Evolutionary conservation across 345 rosid species (phyloP).

Genomic region (Syzygium aromaticum): DNA sequence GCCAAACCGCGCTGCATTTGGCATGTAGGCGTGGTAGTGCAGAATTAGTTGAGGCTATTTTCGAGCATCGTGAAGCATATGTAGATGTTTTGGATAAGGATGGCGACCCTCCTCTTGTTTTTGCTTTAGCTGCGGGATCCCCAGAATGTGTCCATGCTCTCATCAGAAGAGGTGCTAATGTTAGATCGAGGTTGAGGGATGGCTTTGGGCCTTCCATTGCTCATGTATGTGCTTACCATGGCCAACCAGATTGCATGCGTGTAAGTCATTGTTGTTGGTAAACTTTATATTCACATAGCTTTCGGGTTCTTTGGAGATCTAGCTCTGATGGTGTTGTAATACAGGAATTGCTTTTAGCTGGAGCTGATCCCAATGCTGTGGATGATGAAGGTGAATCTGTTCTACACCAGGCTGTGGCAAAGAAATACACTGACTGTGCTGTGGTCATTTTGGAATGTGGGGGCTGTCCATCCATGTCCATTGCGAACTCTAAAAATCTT

Average conservation of each 20-base stretch:
- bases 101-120: slow-evolving; percentile 96
- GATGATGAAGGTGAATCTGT: slow-evolving; percentile 99
- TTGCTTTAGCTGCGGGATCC: slow-evolving; percentile 98
- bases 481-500: slow-evolving; percentile 60
- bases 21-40: slow-evolving; percentile 96
- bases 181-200: slow-evolving; percentile 75
- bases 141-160: slow-evolving; percentile 90
- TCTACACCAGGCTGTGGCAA: slow-evolving; percentile 81
- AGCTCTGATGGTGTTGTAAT: neutral
- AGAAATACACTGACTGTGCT: slow-evolving; percentile 91
- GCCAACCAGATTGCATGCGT: slow-evolving; percentile 98
- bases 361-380: slow-evolving; percentile 96
- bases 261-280: slow-evolving; percentile 36
- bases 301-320: neutral
- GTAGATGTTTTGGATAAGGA: slow-evolving; percentile 92
- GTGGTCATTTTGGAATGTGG: slow-evolving; percentile 83
- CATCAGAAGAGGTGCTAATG: slow-evolving; percentile 76
- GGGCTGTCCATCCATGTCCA: slow-evolving; percentile 81
- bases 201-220: slow-evolving; percentile 93
- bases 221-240: slow-evolving; percentile 98
- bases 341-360: slow-evolving; percentile 91
- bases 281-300: neutral
- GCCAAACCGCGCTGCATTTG: slow-evolving; percentile 92
- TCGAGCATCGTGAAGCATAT: slow-evolving; percentile 56
- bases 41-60: slow-evolving; percentile 70